Conservation (phyloP, 495 filamentous ascomycete species). For the Neurospora sp. region DNA sequence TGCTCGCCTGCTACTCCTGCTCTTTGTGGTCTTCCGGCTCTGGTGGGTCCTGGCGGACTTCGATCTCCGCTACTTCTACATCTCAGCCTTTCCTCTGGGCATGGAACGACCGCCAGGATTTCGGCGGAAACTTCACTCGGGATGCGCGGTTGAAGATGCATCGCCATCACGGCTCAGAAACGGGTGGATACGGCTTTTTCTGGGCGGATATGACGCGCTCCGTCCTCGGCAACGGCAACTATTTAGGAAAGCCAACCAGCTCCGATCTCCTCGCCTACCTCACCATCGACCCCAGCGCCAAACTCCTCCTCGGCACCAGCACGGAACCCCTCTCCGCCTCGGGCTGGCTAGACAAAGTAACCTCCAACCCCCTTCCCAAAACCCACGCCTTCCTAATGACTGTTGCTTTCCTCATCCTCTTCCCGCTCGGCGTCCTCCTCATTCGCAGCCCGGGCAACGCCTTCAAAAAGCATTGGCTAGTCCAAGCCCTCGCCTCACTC, state of each 20-base stretch:
- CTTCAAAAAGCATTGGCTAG: conserved; percentile 19
- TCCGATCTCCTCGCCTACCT: not conserved
- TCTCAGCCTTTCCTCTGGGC: conserved; percentile 26
- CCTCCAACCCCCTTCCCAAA: conserved; percentile 5
- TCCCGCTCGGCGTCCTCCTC: conserved; percentile 13
- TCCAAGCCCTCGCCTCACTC: conserved; percentile 10
- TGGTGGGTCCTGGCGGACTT: not conserved
- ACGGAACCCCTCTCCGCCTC: conserved; percentile 4
- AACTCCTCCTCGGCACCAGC: conserved; percentile 4
- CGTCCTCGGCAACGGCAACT: not conserved
- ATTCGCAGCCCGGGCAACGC: conserved; percentile 10
- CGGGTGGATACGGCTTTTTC: conserved; percentile 15
- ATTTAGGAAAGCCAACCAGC: not conserved
- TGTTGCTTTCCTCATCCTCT: conserved; percentile 10
- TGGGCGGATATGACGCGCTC: conserved; percentile 14
- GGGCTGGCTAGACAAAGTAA: conserved; percentile 4
- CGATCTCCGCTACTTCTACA: conserved; percentile 3
- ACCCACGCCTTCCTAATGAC: conserved; percentile 16
- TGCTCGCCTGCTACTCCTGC: conserved; percentile 17
- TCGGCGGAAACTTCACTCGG: conserved; percentile 1
- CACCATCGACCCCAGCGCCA: not conserved
- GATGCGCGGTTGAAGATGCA: conserved; percentile 18
- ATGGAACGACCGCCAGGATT: conserved; percentile 19
- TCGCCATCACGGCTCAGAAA: conserved; percentile 1
- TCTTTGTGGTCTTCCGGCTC: not conserved